Percentiles rank a stretch among this genome's conserved stretches.
Evolutionary conservation across 2,329 filamentous ascomycete species (phyloP).

Genomic region (Chrysoporthe cubensis): DNA sequence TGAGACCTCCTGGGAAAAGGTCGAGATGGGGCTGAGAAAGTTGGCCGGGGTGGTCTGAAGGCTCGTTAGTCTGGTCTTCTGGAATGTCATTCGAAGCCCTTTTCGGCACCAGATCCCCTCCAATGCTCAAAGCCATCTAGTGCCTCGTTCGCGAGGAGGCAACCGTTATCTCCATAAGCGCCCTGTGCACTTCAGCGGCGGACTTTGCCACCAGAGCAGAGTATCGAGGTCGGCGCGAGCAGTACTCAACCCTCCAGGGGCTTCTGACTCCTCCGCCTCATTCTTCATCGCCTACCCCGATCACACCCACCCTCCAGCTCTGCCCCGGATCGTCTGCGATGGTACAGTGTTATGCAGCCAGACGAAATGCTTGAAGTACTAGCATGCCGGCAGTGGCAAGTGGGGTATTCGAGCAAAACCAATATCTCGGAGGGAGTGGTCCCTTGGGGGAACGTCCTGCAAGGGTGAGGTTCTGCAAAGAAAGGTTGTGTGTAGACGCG

Average conservation of each 20-base stretch:
- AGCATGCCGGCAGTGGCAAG: constrained; percentile 1
- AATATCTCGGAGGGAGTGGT: neutral
- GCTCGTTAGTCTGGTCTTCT: neutral
- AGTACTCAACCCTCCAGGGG: neutral
- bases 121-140: no score
- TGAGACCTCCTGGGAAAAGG: neutral
- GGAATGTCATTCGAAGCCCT: neutral
- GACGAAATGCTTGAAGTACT: neutral
- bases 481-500: neutral
- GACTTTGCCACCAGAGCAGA: neutral
- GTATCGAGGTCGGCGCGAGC: neutral
- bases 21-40: neutral
- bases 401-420: neutral
- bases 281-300: neutral
- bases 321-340: neutral
- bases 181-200: neutral
- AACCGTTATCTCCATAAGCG: no score
- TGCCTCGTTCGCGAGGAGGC: no score
- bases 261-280: neutral
- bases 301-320: neutral
- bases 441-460: neutral
- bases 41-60: neutral
- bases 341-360: neutral
- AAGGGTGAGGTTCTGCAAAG: neutral
- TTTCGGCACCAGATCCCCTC: neutral